Base-by-base conservation (phyloP, 2,329 filamentous ascomycete genomes). In the Drechslerella coelobrocha region DNA sequence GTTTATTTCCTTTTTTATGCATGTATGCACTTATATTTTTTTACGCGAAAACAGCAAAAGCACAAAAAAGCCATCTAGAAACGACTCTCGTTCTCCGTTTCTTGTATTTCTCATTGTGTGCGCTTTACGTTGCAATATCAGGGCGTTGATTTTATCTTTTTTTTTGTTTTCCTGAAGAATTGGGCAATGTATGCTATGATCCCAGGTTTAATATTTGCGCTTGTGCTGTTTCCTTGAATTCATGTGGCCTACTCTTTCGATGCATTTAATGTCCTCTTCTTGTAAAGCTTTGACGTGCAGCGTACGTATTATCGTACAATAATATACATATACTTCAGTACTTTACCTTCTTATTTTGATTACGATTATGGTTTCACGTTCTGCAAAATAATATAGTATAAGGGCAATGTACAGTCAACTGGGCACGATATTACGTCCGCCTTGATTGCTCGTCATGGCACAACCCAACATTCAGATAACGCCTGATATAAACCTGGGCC, bases 1-100 rank as follows among this genome's bases (percentile, higher is more conserved):
- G 12, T 39, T 6, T n/a, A 14, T 39, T 14, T 4, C 4, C 17
- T 39, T 10, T 39, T 39, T 39, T 14, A 39, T 14, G 34, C 34
- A 14, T 14, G 34, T n/a, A 51, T 55, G 51, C n/a, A 47, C 24
- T 54, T 60, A 6, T 12, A 7, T 34, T 34, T 39, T 57, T 65
- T 56, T 29, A 31, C 34, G 27, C 48, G 29, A 41, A 10, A 53
- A 47, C 9, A 50, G 27, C 27, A 51, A 29, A 63, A 41, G 51
- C 50, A 55, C 47, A 27, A 63, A 43, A 57, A 59, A 9, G 47
- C 26, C 27, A 56, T 63, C 19, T 55, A 48, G 48, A 47, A 43
- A 63, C 48, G 52, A 37, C 37, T 55, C 39, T 31, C 23, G 12
- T 39, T 10, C 5, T 39, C 3, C 47, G 45, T 62, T 47, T 41